Conservation (phyloP, 2,329 filamentous ascomycete genomes). For the Myotisia sp. region DNA sequence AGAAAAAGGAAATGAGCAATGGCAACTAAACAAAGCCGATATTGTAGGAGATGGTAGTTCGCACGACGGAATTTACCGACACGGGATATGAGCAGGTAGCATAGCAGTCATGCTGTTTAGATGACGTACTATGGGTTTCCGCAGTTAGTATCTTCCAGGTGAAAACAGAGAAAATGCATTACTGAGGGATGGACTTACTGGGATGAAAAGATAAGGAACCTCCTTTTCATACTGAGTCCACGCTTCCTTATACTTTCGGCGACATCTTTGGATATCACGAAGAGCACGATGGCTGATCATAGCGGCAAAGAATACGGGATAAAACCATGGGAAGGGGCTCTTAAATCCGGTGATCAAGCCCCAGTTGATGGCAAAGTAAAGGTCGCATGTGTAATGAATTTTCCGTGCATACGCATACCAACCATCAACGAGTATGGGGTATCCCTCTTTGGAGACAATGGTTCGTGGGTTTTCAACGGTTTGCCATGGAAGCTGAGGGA, state of each 20-base stretch:
- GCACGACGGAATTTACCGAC: no score
- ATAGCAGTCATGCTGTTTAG: no score
- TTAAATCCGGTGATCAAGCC: slow-evolving; percentile 67
- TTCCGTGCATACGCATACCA: slow-evolving; percentile 69
- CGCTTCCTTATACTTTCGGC: slow-evolving; percentile 63
- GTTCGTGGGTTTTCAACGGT: slow-evolving; percentile 65
- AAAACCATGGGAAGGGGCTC: slow-evolving; percentile 81
- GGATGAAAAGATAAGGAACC: slow-evolving; percentile 77
- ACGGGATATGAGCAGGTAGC: no score
- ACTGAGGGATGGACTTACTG: slow-evolving; percentile 34
- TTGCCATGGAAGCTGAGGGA: slow-evolving; percentile 85
- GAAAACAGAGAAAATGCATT: no score
- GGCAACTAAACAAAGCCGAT: no score
- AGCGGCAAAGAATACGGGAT: slow-evolving; percentile 61
- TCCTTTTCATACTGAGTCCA: slow-evolving; percentile 68
- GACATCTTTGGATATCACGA: slow-evolving; percentile 62
- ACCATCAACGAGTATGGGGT: slow-evolving; percentile 66
- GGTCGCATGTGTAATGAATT: slow-evolving; percentile 67
- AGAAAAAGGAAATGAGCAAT: no score
- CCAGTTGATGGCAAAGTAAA: slow-evolving; percentile 65
- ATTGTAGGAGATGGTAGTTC: no score
- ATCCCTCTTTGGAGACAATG: slow-evolving; percentile 58
- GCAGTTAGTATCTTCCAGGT: no score
- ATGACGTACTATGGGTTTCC: no score
- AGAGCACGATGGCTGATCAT: slow-evolving; percentile 71